Evolutionary conservation across 192 early-diverging fungal species (phyloP).

Genomic region (Coemansia sp.): DNA sequence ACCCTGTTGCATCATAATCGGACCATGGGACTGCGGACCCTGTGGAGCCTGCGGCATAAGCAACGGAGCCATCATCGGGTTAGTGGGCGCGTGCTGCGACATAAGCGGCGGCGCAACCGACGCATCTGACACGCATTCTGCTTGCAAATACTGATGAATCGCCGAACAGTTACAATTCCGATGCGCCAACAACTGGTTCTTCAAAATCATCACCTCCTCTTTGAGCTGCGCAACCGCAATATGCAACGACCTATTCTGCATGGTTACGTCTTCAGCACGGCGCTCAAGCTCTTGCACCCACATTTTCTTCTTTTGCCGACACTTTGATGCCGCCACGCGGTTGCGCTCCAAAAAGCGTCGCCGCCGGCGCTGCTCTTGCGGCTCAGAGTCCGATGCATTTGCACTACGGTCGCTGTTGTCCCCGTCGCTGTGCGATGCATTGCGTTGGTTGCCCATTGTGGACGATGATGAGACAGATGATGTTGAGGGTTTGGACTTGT

Average conservation of each 20-base stretch:
- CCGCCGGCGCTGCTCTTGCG: constrained; percentile 62
- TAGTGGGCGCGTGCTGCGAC: constrained; percentile 17
- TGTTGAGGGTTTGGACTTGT: constrained; percentile 13
- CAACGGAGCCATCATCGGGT: constrained; percentile 17
- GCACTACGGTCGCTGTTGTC: constrained; percentile 4
- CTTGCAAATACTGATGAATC: constrained; percentile 56
- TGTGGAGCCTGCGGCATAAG: constrained; percentile 7
- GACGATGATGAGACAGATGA: constrained; percentile 9
- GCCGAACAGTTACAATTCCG: constrained; percentile 53
- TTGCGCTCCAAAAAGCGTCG: constrained; percentile 85
- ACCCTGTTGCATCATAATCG: constrained; percentile 8
- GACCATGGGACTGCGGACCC: constrained; percentile 1
- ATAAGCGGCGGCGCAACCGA: constrained; percentile 15
- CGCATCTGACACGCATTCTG: constrained; percentile 11
- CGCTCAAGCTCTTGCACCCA: constrained; percentile 81
- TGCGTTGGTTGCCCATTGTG: constrained; percentile 1
- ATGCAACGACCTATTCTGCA: constrained; percentile 49
- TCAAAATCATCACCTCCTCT: constrained; percentile 54
- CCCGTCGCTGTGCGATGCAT: neutral
- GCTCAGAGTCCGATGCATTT: no score
- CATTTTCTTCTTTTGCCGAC: constrained; percentile 89
- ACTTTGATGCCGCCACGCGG: constrained; percentile 84
- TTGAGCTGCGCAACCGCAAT: constrained; percentile 48
- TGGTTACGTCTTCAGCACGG: constrained; percentile 57
- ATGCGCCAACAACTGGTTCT: constrained; percentile 57